These are phyloP conservation scores for Trapa incisa DNA, from an alignment of 345 rosid species.

Conservation along the genomic window DNA sequence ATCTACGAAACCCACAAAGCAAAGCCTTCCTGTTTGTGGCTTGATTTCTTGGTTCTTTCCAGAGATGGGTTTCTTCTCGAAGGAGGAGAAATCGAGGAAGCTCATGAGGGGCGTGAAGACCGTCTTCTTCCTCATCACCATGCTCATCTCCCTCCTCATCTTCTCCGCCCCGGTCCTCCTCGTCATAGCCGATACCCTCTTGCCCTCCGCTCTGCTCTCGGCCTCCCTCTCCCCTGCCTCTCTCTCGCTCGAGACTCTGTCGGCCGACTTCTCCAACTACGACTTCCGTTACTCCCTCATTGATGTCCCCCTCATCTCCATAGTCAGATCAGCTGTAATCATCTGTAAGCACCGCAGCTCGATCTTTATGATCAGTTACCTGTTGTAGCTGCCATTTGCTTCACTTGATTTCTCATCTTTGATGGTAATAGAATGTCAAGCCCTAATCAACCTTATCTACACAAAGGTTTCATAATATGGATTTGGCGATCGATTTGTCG, in stretches of 20 bases:
- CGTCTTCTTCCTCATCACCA: constrained; percentile 51
- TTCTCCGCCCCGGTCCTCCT: constrained; percentile 80
- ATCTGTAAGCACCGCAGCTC: constrained; percentile 46
- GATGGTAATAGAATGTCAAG: background rate
- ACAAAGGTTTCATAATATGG: no score
- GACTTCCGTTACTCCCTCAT: constrained; percentile 70
- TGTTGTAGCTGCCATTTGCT: background rate
- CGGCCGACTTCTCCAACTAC: constrained; percentile 30
- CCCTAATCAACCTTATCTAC: no score
- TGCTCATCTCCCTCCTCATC: constrained; percentile 64
- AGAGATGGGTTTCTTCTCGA: constrained; percentile 41
- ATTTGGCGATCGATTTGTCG: no score
- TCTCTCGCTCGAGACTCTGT: constrained; percentile 5
- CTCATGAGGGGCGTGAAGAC: constrained; percentile 55
- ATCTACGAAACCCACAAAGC: constrained; percentile 1
- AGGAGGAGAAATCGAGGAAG: constrained; percentile 44
- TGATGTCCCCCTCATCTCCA: constrained; percentile 69
- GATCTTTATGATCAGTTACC: background rate
- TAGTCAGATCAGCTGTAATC: constrained; percentile 69
- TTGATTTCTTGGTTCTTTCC: no score
- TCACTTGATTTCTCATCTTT: background rate
- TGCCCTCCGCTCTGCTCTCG: constrained; percentile 77
- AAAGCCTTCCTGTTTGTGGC: background rate
- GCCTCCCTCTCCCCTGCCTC: constrained; percentile 38
- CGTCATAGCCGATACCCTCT: constrained; percentile 59